A percentile compares a stretch with the other conserved stretches of the same genome.
Evolutionary conservation across 169 alveolate species (phyloP).

Genomic region (Cryptosporidium andersoni): DNA sequence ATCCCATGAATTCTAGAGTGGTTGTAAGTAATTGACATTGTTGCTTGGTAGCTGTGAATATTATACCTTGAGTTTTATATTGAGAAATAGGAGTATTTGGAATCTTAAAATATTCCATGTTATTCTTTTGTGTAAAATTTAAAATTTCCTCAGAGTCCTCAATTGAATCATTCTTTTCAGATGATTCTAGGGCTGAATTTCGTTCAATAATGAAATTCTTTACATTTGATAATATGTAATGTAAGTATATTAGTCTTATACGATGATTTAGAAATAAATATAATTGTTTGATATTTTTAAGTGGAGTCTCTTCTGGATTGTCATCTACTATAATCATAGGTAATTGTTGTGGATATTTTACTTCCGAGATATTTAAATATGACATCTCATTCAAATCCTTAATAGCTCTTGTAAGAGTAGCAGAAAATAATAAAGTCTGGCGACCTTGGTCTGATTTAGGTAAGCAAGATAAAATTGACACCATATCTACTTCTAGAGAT

Average conservation of each 20-base stretch:
- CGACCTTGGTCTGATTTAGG: slow-evolving; percentile 82
- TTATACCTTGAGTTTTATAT: slow-evolving; percentile 82
- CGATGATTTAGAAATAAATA: slow-evolving; percentile 51
- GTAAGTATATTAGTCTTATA: slow-evolving; percentile 50
- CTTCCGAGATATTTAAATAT: background rate
- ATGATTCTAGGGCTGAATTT: slow-evolving; percentile 17
- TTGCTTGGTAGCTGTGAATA: slow-evolving; percentile 92
- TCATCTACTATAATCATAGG: slow-evolving; percentile 51
- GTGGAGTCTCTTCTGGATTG: slow-evolving; percentile 51
- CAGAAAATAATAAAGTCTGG: slow-evolving; percentile 95
- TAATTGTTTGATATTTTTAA: slow-evolving; percentile 53
- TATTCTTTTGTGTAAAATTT: background rate
- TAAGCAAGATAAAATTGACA: slow-evolving; percentile 76
- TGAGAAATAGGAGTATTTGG: slow-evolving; percentile 2
- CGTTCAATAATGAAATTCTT: slow-evolving; percentile 32
- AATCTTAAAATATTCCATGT: background rate
- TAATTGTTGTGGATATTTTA: slow-evolving; percentile 38
- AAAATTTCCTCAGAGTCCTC: slow-evolving; percentile 46
- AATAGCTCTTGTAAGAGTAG: slow-evolving; percentile 94
- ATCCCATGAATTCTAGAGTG: slow-evolving; percentile 89
- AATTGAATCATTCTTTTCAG: slow-evolving; percentile 29
- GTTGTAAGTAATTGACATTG: slow-evolving; percentile 88
- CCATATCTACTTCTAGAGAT: slow-evolving; percentile 83
- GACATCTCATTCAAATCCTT: slow-evolving; percentile 31
- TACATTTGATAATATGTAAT: slow-evolving; percentile 18